These are phyloP conservation scores for Colletotrichum lini DNA, from an alignment of 2,329 filamentous ascomycete genomes.

Conservation along the genomic window DNA sequence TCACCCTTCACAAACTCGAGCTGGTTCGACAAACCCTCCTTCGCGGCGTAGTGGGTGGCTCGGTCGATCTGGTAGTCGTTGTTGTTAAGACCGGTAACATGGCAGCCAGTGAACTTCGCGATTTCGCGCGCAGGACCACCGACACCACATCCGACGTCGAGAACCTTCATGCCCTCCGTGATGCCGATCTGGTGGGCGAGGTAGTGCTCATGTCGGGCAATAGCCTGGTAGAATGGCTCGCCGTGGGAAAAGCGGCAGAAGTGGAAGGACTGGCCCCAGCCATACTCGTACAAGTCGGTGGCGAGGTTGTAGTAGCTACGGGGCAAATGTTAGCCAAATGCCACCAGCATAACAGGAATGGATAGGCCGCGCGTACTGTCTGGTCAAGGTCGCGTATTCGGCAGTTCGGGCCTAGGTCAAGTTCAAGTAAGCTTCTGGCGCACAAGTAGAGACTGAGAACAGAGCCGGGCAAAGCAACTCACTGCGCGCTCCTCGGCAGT, in stretches of 20 bases:
- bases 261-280: constrained; percentile 94
- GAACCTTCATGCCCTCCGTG: constrained; percentile 83
- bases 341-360: neutral
- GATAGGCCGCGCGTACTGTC: constrained; percentile 74
- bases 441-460: constrained; percentile 27
- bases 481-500: constrained; percentile 81
- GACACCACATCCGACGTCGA: constrained; percentile 97
- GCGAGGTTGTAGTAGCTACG: constrained; percentile 90
- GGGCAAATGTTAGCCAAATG: constrained; percentile 7
- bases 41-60: constrained; percentile 83
- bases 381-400: constrained; percentile 90
- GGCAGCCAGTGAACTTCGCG: constrained; percentile 89
- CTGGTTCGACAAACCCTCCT: constrained; percentile 83
- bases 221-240: constrained; percentile 88
- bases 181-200: constrained; percentile 88
- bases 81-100: constrained; percentile 93
- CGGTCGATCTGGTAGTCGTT: constrained; percentile 98
- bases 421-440: constrained; percentile 17
- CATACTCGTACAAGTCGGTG: constrained; percentile 93
- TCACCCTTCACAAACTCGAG: constrained; percentile 90
- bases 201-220: constrained; percentile 96
- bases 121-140: constrained; percentile 95
- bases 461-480: constrained; percentile 45
- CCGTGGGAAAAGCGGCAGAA: constrained; percentile 92
- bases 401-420: constrained; percentile 75